phyloP scores from a whole-genome alignment of 345 rosid species.

The Ceriops tagal region DNA sequence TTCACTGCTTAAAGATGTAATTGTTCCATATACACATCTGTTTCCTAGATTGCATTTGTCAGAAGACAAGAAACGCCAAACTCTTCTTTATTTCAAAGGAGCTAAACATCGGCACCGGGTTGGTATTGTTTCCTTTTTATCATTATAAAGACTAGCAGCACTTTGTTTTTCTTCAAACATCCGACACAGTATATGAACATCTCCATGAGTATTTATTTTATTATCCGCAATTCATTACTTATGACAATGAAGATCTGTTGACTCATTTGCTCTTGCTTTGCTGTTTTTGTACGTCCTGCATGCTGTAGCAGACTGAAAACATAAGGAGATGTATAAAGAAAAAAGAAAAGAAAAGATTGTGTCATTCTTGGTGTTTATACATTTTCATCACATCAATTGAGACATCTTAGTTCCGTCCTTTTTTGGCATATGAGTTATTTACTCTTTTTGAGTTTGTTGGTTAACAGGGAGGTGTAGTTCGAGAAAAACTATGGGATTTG shows the following conservation, averaged over 20 bases:
- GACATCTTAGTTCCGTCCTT: background rate
- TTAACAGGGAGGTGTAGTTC: slow-evolving; percentile 70
- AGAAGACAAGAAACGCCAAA: slow-evolving; percentile 56
- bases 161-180: slow-evolving; percentile 9
- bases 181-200: background rate
- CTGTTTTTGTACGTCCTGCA: too few species aligned
- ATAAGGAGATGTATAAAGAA: too few species aligned
- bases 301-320: too few species aligned
- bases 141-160: background rate
- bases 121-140: slow-evolving; percentile 10
- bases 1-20: slow-evolving; percentile 91
- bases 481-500: slow-evolving; percentile 87
- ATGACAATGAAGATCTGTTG: too few species aligned
- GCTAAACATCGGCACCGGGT: slow-evolving; percentile 95
- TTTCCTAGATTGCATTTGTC: slow-evolving; percentile 65
- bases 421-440: background rate
- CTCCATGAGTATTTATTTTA: background rate
- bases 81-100: slow-evolving; percentile 87
- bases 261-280: too few species aligned
- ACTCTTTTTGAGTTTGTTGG: background rate
- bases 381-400: background rate
- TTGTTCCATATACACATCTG: slow-evolving; percentile 83
- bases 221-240: too few species aligned
- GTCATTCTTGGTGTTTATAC: too few species aligned
- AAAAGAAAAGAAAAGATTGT: too few species aligned